These are phyloP conservation scores for Saccharomycopsis fermentans DNA, from an alignment of 805 yeast genomes.

Conservation along the genomic window DNA sequence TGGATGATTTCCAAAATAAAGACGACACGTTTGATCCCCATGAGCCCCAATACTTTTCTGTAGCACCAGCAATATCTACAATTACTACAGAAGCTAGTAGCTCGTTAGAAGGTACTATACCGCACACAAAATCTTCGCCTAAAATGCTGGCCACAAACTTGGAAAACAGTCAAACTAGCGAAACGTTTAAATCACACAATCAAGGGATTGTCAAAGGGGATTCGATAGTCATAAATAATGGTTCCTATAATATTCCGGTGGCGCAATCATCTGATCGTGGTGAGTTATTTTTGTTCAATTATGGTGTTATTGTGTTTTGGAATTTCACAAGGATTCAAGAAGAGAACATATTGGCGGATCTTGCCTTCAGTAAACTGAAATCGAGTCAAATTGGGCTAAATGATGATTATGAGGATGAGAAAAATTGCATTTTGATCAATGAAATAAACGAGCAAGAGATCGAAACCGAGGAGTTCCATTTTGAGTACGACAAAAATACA, in stretches of 20 bases:
- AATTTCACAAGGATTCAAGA: constrained; percentile 89
- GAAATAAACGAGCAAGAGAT: constrained; percentile 83
- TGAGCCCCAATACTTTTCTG: constrained; percentile 76
- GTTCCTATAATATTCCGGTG: not conserved
- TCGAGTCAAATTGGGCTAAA: not conserved
- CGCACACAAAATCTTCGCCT: constrained; percentile 3
- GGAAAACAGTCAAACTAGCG: too few relatives aligned
- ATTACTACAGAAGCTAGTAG: constrained; percentile 33
- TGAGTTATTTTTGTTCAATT: constrained; percentile 79
- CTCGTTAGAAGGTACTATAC: constrained; percentile 1
- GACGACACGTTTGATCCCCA: constrained; percentile 71
- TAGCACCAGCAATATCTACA: not conserved
- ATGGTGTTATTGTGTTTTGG: constrained; percentile 98
- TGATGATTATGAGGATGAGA: constrained; percentile 26
- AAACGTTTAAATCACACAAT: not conserved
- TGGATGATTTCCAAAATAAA: constrained; percentile 23
- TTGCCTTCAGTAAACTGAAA: constrained; percentile 38
- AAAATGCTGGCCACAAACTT: not conserved
- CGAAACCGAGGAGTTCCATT: constrained; percentile 69
- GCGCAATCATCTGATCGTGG: constrained; percentile 39
- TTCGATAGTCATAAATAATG: not conserved
- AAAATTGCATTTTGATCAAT: constrained; percentile 44
- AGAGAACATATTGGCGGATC: constrained; percentile 84
- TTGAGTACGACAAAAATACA: constrained; percentile 42
- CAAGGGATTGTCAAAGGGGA: not conserved